phyloP scores from a whole-genome alignment of 225 moss, liverwort and hornwort genomes.

The Polytrichum formosum region DNA sequence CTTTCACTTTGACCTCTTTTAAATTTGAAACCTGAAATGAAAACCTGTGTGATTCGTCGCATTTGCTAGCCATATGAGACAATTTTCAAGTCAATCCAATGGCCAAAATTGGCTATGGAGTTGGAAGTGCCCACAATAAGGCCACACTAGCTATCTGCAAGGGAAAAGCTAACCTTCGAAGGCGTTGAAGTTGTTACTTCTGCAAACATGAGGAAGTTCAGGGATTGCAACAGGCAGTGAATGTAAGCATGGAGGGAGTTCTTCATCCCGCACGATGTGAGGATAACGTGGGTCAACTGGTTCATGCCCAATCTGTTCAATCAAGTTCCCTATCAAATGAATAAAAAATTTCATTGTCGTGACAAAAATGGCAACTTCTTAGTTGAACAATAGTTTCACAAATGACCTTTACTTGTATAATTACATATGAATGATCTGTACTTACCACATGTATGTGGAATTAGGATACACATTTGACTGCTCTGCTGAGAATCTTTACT shows the following conservation, averaged over 20 bases:
- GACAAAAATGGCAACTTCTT: too few relatives aligned
- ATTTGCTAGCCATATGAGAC: too few relatives aligned
- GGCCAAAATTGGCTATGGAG: too few relatives aligned
- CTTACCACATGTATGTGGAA: too few relatives aligned
- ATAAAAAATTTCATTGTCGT: too few relatives aligned
- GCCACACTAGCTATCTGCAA: too few relatives aligned
- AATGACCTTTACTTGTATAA: not conserved
- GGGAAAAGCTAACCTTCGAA: constrained; percentile 24
- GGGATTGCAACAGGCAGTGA: not conserved
- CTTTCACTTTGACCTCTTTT: too few relatives aligned
- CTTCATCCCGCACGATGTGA: constrained; percentile 35
- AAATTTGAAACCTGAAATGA: too few relatives aligned
- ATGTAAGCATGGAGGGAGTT: constrained; percentile 15
- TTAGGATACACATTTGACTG: not conserved
- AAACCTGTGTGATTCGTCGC: too few relatives aligned
- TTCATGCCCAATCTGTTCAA: constrained; percentile 11
- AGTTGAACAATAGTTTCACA: not conserved
- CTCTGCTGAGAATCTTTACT: not conserved
- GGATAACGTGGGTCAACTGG: constrained; percentile 28
- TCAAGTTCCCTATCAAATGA: too few relatives aligned
- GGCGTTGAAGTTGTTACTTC: constrained; percentile 9
- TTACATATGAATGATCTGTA: not conserved
- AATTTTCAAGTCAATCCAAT: too few relatives aligned
- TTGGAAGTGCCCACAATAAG: too few relatives aligned
- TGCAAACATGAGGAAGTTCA: constrained; percentile 1